Base-by-base conservation (phyloP, 129 eudicot genomes). In the Artemisia argyi region DNA sequence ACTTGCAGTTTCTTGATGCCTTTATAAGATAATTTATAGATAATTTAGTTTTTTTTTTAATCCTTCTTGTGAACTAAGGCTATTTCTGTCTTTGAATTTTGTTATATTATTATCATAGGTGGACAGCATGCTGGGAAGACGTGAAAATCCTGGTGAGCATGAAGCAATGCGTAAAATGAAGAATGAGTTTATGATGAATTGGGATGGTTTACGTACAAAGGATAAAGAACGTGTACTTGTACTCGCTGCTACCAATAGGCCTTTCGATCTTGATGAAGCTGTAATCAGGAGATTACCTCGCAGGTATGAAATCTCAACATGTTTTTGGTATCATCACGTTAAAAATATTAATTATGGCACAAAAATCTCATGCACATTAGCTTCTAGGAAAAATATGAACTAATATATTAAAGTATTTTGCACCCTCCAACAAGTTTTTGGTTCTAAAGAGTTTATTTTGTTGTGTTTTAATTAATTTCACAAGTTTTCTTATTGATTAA, bases 131-230 rank as follows among this genome's bases (percentile, higher is more conserved):
- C 69, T 89, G 73, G 96, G 96, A 73, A 92, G 96, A 79, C 91
- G 95, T 58, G 95, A 92, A 87, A 89, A 87, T 77, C 96, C 98
- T 0, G 86, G 96, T 61, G 98, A 92, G 76, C 95, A 92, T 77
- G 96, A 89, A 83, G 96, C 98, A 63, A 92, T 92, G 98, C 83
- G 94, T 59, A 92, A 87, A 84, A 92, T 92, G 91, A 89, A 92
- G 76, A 92, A 89, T 53, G 98, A 92, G 78, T 92, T 92, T 66
- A 92, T 92, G 96, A 86, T 87, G 57, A 89, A 92, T 49, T 92
- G 95, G 96, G 98, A 92, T 74, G 96, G 96, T 30, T 59, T 89
- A 72, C 86, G 95, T 35, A 87, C 96, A 46, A 92, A 89, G 68
- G 98, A 89, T 69, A 89, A 77, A 83, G 96, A 92, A 74, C 95